These are phyloP conservation scores for Sporothrix inflata DNA, from an alignment of 2,329 filamentous ascomycete species.

Conservation along the genomic window DNA sequence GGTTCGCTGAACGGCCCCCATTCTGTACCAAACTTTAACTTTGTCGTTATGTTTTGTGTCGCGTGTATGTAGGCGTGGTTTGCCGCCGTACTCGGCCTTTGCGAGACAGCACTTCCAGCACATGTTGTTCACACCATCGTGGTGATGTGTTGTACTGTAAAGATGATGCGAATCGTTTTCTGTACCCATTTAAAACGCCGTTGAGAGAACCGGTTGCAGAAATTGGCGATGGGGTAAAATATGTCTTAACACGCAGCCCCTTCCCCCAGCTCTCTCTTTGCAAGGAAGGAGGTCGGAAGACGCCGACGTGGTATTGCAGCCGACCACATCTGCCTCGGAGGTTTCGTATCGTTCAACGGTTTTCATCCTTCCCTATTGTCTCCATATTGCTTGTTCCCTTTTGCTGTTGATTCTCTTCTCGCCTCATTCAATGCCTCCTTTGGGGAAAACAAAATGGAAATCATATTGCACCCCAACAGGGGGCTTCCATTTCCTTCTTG, in stretches of 20 bases:
- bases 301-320: constrained; percentile 6
- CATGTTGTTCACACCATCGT: neutral
- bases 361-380: neutral
- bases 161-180: neutral
- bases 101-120: too few relatives aligned
- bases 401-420: too few relatives aligned
- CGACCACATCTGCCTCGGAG: neutral
- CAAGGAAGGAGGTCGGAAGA: neutral
- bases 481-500: too few relatives aligned
- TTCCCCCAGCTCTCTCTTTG: neutral
- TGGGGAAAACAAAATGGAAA: too few relatives aligned
- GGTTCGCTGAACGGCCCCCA: neutral
- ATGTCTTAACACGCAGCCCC: neutral
- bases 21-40: neutral
- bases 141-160: too few relatives aligned
- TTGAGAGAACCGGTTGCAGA: neutral
- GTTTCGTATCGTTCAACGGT: neutral
- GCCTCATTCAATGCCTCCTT: too few relatives aligned
- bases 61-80: too few relatives aligned
- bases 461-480: neutral
- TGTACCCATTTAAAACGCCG: neutral
- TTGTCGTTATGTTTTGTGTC: neutral
- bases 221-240: neutral
- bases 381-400: neutral
- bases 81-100: neutral